These are phyloP conservation scores for Datura wrightii DNA, from an alignment of 257 asterid genomes.

Conservation along the genomic window DNA sequence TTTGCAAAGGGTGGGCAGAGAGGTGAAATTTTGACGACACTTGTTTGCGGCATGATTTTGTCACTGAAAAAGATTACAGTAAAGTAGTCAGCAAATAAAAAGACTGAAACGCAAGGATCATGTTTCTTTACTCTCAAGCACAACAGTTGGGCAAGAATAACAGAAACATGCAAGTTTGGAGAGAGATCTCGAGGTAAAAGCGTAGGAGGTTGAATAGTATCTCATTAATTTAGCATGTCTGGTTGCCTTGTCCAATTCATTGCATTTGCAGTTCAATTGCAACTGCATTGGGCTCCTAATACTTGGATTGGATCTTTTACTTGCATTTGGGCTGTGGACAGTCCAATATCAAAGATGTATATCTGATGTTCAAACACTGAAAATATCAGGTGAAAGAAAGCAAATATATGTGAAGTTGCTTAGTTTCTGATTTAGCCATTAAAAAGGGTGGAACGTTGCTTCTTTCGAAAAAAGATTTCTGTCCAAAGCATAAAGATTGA, in stretches of 20 bases:
- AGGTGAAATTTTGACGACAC: background rate
- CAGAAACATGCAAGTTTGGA: conserved; percentile 3
- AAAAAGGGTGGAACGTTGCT: background rate
- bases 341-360: background rate
- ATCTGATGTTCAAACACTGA: background rate
- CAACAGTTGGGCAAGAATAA: background rate
- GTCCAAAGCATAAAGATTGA: background rate
- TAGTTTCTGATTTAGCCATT: background rate
- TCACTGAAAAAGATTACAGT: background rate
- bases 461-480: background rate
- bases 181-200: background rate
- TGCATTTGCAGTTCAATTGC: background rate
- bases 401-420: background rate
- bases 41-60: conserved; percentile 4
- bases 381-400: conserved; percentile 18
- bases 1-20: background rate
- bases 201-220: background rate
- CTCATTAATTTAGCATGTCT: background rate
- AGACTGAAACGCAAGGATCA: background rate
- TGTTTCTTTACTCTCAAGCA: background rate
- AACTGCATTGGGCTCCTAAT: conserved; percentile 20
- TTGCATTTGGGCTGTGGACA: conserved; percentile 24
- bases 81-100: background rate
- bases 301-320: background rate
- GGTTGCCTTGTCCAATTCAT: background rate